These are phyloP conservation scores for Blastobotrys ciferrii DNA, from an alignment of 1,139 yeast species.

Conservation along the genomic window DNA sequence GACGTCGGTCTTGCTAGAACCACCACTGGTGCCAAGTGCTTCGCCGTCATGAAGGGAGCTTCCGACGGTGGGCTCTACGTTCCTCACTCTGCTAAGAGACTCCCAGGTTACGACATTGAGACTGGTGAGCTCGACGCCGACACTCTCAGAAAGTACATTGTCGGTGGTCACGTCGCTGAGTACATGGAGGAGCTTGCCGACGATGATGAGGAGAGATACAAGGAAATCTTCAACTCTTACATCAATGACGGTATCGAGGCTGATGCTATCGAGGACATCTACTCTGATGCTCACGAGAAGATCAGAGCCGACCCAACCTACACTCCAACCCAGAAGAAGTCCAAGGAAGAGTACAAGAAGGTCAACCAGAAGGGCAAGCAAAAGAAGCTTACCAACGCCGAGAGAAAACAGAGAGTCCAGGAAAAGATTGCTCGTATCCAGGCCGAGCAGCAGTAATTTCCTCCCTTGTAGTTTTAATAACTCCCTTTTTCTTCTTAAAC, in stretches of 20 bases:
- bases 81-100: slow-evolving; percentile 99
- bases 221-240: slow-evolving; percentile 94
- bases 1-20: slow-evolving; percentile 99
- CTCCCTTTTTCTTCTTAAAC: not conserved
- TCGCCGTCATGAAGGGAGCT: slow-evolving; percentile 99
- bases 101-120: slow-evolving; percentile 99
- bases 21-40: slow-evolving; percentile 99
- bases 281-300: slow-evolving; percentile 89
- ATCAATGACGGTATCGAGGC: slow-evolving; percentile 96
- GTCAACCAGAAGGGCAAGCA: slow-evolving; percentile 90
- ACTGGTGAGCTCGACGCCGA: slow-evolving; percentile 98
- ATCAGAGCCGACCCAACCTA: slow-evolving; percentile 91
- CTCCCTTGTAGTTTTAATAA: not conserved
- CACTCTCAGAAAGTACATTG: slow-evolving; percentile 96
- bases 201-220: slow-evolving; percentile 99
- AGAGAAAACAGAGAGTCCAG: slow-evolving; percentile 86
- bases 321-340: slow-evolving; percentile 87
- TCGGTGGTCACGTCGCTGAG: slow-evolving; percentile 99
- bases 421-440: slow-evolving; percentile 72
- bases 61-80: slow-evolving; percentile 99
- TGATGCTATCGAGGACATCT: slow-evolving; percentile 93
- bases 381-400: slow-evolving; percentile 83
- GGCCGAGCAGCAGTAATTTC: slow-evolving; percentile 17
- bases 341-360: slow-evolving; percentile 98
- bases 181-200: slow-evolving; percentile 99